Conservation (phyloP, 495 filamentous ascomycete species). For the Neurospora tetrasperma region DNA sequence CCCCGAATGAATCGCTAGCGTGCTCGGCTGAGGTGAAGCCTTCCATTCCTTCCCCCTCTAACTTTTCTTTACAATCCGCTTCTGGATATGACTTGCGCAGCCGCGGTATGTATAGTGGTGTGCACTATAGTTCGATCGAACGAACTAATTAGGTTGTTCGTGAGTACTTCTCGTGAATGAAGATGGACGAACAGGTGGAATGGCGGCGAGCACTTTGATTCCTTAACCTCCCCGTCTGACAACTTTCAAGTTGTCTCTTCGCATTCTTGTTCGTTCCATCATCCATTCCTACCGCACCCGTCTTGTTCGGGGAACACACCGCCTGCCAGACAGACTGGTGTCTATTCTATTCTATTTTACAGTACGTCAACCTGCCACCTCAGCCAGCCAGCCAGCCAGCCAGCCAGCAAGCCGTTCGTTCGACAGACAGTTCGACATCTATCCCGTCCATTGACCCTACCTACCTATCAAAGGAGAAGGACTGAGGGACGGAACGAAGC, state of each 20-base stretch:
- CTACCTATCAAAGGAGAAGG: background rate
- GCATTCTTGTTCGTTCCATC: background rate
- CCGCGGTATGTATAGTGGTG: background rate
- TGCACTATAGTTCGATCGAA: background rate
- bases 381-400: background rate
- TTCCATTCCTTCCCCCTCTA: background rate
- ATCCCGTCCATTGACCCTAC: background rate
- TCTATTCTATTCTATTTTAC: background rate
- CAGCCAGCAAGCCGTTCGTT: background rate
- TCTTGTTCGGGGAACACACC: background rate
- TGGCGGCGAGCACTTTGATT: background rate
- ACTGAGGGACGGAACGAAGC: background rate
- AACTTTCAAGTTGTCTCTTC: background rate
- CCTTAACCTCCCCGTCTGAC: background rate
- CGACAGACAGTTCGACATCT: background rate
- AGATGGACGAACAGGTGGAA: background rate
- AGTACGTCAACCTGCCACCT: background rate
- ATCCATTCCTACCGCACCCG: background rate
- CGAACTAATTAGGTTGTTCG: background rate
- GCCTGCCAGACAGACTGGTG: background rate
- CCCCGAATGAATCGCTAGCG: background rate
- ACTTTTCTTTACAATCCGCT: too few relatives aligned
- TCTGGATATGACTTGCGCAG: background rate
- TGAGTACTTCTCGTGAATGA: background rate
- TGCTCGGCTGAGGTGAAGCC: background rate